Evolutionary conservation across 352 stramenopile species (phyloP).

Genomic region (Phytophthora sp.): DNA sequence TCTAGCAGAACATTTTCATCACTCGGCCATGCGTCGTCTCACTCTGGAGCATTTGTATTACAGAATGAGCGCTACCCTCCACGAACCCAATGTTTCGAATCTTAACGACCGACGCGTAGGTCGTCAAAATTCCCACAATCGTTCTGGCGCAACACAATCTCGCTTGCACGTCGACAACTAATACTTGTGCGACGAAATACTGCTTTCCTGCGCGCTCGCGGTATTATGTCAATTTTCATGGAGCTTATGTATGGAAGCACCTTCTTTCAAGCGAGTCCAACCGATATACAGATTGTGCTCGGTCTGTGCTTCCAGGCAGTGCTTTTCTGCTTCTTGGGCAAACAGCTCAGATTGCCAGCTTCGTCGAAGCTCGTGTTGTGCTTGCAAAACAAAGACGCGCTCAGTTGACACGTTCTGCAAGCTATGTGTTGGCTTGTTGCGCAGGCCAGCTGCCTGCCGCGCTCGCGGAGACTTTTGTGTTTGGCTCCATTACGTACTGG

Average conservation of each 20-base stretch:
- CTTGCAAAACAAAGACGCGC: conserved; percentile 68
- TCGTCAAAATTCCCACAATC: conserved; percentile 20
- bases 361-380: conserved; percentile 53
- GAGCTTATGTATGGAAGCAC: conserved; percentile 34
- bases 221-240: conserved; percentile 35
- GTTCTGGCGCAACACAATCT: conserved; percentile 24
- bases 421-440: conserved; percentile 54
- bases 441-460: conserved; percentile 32
- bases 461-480: conserved; percentile 63
- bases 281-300: conserved; percentile 30
- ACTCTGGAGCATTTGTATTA: background rate
- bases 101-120: too few relatives aligned
- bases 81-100: too few relatives aligned
- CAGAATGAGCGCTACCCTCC: background rate
- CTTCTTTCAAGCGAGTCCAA: conserved; percentile 29
- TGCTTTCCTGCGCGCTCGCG: conserved; percentile 25
- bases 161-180: conserved; percentile 28
- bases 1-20: conserved; percentile 6
- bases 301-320: conserved; percentile 76
- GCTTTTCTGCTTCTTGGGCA: conserved; percentile 72
- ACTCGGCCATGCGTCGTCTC: background rate
- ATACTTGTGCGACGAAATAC: conserved; percentile 32
- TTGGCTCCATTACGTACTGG: conserved; percentile 77
- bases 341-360: conserved; percentile 64
- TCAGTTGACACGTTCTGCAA: conserved; percentile 71